Conservation (phyloP, 768 basidiomycete species). For the Auriscalpium orientale region DNA sequence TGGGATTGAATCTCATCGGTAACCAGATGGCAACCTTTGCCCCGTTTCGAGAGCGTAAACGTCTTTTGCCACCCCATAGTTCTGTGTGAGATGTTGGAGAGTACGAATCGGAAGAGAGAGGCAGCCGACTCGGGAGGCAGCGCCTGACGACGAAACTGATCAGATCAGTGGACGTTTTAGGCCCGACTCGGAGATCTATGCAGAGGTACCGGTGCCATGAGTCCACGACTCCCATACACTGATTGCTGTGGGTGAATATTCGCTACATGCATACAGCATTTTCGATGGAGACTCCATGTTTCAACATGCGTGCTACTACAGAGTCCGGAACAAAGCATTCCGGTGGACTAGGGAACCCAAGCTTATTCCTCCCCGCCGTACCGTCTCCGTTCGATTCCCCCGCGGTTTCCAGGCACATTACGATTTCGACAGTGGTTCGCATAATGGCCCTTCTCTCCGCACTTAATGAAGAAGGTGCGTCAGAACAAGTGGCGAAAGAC, state of each 20-base stretch:
- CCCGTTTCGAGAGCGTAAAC: slow-evolving; percentile 50
- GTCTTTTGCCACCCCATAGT: slow-evolving; percentile 88
- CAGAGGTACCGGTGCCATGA: no score
- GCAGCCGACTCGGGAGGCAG: no score
- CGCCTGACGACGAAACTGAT: no score
- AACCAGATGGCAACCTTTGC: slow-evolving; percentile 75
- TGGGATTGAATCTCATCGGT: slow-evolving; percentile 66
- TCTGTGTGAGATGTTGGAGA: background rate
- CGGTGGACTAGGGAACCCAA: background rate
- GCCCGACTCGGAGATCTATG: no score
- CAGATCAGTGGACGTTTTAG: no score
- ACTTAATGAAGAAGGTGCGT: slow-evolving; percentile 35
- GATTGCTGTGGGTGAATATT: no score
- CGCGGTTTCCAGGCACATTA: slow-evolving; percentile 86
- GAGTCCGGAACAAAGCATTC: background rate
- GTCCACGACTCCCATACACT: no score
- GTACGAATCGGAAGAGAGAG: background rate
- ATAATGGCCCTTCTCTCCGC: slow-evolving; percentile 90
- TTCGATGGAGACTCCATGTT: no score
- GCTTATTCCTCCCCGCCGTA: slow-evolving; percentile 18
- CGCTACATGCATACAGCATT: no score
- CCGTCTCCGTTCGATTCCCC: slow-evolving; percentile 55
- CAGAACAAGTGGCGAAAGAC: slow-evolving; percentile 2
- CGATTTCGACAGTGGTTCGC: slow-evolving; percentile 90
- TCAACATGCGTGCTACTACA: background rate